These are phyloP conservation scores for Fusarium sp. DNA, from an alignment of 2,329 filamentous ascomycete species.

Conservation along the genomic window DNA sequence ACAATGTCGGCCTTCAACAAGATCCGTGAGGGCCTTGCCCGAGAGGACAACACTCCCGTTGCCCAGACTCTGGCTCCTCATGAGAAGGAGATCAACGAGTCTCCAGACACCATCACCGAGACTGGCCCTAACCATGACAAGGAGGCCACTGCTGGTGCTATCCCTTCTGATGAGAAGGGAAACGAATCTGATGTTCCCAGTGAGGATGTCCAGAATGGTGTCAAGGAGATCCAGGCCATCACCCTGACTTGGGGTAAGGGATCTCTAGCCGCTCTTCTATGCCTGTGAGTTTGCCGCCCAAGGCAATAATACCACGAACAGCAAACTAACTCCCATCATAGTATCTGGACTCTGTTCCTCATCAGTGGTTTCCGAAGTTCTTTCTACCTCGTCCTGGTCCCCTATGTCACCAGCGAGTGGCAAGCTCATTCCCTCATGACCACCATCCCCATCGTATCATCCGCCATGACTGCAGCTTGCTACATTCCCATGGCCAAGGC, in stretches of 20 bases:
- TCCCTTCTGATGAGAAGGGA: conserved; percentile 11
- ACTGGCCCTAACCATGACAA: conserved; percentile 16
- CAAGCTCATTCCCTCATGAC: conserved; percentile 64
- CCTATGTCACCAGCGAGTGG: conserved; percentile 63
- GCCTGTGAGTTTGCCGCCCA: conserved; percentile 44
- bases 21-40: conserved; percentile 25
- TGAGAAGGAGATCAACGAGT: conserved; percentile 18
- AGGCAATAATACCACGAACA: neutral
- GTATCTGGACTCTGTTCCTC: conserved; percentile 62
- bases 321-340: conserved; percentile 20
- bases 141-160: conserved; percentile 20
- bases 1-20: conserved; percentile 37
- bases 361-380: conserved; percentile 61
- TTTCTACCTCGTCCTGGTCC: conserved; percentile 55
- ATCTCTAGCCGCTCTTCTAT: conserved; percentile 49
- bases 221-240: conserved; percentile 56
- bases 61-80: conserved; percentile 20
- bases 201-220: conserved; percentile 50
- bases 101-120: conserved; percentile 7
- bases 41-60: conserved; percentile 24
- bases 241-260: conserved; percentile 55
- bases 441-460: conserved; percentile 64
- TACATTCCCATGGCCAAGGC: conserved; percentile 72
- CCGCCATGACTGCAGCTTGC: conserved; percentile 65
- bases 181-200: conserved; percentile 28